Conservation (phyloP, 768 basidiomycete genomes). For the Tulasnella sp. region DNA sequence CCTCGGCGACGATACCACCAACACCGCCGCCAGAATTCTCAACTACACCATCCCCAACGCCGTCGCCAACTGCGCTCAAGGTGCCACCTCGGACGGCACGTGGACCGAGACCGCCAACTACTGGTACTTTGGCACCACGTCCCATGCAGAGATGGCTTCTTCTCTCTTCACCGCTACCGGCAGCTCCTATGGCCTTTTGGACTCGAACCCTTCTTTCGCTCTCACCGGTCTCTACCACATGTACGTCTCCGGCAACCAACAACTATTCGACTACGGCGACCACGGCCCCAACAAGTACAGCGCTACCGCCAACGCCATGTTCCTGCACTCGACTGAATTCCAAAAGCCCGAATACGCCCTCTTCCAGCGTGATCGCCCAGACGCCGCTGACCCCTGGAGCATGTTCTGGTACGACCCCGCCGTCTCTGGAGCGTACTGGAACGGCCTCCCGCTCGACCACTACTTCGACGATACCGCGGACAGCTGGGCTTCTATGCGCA, state of each 20-base stretch:
- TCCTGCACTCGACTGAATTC: constrained; percentile 70
- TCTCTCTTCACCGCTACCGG: constrained; percentile 86
- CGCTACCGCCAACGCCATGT: constrained; percentile 85
- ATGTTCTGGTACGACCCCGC: constrained; percentile 91
- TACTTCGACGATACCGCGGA: constrained; percentile 69
- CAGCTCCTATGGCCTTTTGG: constrained; percentile 68
- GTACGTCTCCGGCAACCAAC: constrained; percentile 72
- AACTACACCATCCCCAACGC: constrained; percentile 69
- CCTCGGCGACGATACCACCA: constrained; percentile 73
- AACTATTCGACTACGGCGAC: constrained; percentile 78
- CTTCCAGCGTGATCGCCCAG: constrained; percentile 85
- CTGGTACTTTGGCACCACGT: constrained; percentile 77
- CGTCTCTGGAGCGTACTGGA: constrained; percentile 87
- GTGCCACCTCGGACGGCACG: constrained; percentile 41
- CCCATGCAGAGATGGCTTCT: constrained; percentile 82
- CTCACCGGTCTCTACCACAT: constrained; percentile 81
- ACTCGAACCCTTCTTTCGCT: constrained; percentile 62
- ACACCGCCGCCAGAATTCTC: constrained; percentile 62
- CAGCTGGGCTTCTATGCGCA: constrained; percentile 89
- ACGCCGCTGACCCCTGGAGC: constrained; percentile 76
- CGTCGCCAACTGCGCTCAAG: constrained; percentile 63
- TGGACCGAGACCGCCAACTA: constrained; percentile 88
- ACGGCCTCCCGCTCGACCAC: constrained; percentile 73
- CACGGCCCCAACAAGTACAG: constrained; percentile 93
- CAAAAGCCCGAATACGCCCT: constrained; percentile 70